phyloP scores from a whole-genome alignment of 148 eudicot species.

The Amaranthus cruentus region DNA sequence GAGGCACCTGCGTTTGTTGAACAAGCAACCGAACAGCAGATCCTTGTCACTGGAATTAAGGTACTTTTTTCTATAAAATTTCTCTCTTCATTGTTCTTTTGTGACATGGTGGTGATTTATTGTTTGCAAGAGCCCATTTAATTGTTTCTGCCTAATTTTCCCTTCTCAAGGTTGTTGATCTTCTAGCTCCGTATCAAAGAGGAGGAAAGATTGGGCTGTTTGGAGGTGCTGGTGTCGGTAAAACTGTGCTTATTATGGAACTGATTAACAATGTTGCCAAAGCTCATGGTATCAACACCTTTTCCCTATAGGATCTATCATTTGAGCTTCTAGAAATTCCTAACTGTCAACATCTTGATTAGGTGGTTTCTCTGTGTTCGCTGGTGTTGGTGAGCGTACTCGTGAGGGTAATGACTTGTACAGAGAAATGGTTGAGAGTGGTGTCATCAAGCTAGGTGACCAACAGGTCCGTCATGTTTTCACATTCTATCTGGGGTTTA shows the following conservation, averaged over 20 bases:
- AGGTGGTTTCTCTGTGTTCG: slow-evolving; percentile 80
- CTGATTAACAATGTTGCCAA: slow-evolving; percentile 83
- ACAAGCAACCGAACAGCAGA: slow-evolving; percentile 95
- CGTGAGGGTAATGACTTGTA: slow-evolving; percentile 97
- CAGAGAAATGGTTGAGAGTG: slow-evolving; percentile 97
- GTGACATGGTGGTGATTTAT: not conserved
- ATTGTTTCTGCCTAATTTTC: not conserved
- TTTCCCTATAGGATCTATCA: not conserved
- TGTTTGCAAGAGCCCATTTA: not conserved
- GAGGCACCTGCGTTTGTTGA: slow-evolving; percentile 98
- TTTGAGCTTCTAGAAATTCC: not conserved
- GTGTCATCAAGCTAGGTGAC: slow-evolving; percentile 98
- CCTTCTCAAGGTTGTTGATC: slow-evolving; percentile 67
- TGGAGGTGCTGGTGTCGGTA: slow-evolving; percentile 74
- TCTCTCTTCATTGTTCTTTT: not conserved
- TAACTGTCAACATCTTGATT: slow-evolving; percentile 9
- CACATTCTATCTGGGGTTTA: not conserved
- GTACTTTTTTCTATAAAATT: slow-evolving; percentile 25
- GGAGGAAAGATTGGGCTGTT: slow-evolving; percentile 91
- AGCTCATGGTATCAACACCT: slow-evolving; percentile 63
- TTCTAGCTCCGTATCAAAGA: slow-evolving; percentile 84
- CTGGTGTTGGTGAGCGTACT: slow-evolving; percentile 87
- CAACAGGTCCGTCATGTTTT: slow-evolving; percentile 52
- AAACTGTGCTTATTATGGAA: slow-evolving; percentile 83
- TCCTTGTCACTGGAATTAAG: slow-evolving; percentile 99